A percentile compares a stretch with the other conserved stretches of the same genome.
Conservation (phyloP, 2,329 filamentous ascomycete species). For the Aureobasidium mangrovei region DNA sequence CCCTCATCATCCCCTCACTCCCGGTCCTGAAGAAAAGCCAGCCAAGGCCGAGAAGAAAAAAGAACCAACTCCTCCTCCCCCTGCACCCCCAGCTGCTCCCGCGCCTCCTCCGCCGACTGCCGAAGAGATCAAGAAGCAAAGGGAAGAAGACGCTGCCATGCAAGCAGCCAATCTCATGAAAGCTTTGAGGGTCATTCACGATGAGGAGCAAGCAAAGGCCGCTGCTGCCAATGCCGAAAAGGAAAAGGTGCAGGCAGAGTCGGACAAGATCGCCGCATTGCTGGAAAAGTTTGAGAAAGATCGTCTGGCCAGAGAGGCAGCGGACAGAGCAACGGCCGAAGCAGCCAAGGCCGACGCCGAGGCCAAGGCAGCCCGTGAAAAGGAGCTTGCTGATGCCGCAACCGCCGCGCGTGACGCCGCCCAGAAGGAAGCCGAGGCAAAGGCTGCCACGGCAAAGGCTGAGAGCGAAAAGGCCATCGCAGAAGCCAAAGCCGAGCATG, state of each 20-base stretch:
- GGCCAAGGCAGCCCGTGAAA: slow-evolving; percentile 41
- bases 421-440: slow-evolving; percentile 25
- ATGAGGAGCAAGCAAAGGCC: slow-evolving; percentile 9
- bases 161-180: slow-evolving; percentile 9
- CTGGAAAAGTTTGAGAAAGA: slow-evolving; percentile 36
- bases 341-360: slow-evolving; percentile 28
- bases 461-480: slow-evolving; percentile 40
- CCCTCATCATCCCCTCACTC: not conserved
- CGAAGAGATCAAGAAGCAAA: slow-evolving; percentile 19
- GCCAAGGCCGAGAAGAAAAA: not conserved
- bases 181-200: slow-evolving; percentile 9
- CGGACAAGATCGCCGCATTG: slow-evolving; percentile 24
- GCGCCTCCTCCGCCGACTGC: slow-evolving; percentile 19
- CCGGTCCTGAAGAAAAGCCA: not conserved
- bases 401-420: slow-evolving; percentile 40
- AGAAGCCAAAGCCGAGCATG: slow-evolving; percentile 29
- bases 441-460: slow-evolving; percentile 21
- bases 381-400: slow-evolving; percentile 29
- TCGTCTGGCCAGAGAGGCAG: slow-evolving; percentile 29
- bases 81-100: slow-evolving; percentile 22
- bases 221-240: slow-evolving; percentile 9
- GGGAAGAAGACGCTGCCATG: slow-evolving; percentile 27
- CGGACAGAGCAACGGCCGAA: slow-evolving; percentile 26
- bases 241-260: slow-evolving; percentile 16
- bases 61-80: slow-evolving; percentile 18